Percentiles rank a stretch among this genome's conserved stretches.
phyloP scores from a whole-genome alignment of 2,329 filamentous ascomycete genomes.

The Fusarium xylarioides region DNA sequence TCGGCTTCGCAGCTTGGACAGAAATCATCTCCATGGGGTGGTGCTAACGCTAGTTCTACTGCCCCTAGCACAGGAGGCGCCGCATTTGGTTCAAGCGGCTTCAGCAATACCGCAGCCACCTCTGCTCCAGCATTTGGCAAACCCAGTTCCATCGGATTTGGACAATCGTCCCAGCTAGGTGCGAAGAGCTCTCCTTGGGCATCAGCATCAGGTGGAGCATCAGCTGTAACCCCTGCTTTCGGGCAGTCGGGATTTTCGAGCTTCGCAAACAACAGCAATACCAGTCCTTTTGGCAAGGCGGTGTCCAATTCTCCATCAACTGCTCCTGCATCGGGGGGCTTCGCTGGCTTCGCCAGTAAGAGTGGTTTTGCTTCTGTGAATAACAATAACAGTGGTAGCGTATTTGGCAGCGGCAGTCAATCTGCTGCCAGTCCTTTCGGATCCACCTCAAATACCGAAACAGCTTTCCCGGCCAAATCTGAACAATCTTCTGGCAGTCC shows the following conservation, averaged over 20 bases:
- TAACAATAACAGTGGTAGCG: conserved; percentile 46
- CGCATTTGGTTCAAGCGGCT: conserved; percentile 57
- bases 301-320: conserved; percentile 41
- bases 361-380: conserved; percentile 64
- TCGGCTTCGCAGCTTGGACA: conserved; percentile 57
- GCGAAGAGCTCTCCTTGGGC: conserved; percentile 65
- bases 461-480: conserved; percentile 42
- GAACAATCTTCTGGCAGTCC: conserved; percentile 44
- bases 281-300: conserved; percentile 52
- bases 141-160: conserved; percentile 60
- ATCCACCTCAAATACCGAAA: conserved; percentile 37
- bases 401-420: conserved; percentile 52
- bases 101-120: conserved; percentile 51
- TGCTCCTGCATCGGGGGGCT: conserved; percentile 54
- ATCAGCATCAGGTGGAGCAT: conserved; percentile 34
- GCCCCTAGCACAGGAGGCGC: conserved; percentile 47
- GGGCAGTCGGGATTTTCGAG: conserved; percentile 63
- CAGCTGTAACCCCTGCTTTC: conserved; percentile 56
- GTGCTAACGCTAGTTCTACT: conserved; percentile 44
- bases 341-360: conserved; percentile 63
- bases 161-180: conserved; percentile 60
- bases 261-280: conserved; percentile 47
- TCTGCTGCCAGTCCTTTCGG: conserved; percentile 45
- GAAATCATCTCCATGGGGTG: conserved; percentile 62
- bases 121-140: conserved; percentile 60